These are phyloP conservation scores for Colletotrichum cuscutae DNA, from an alignment of 2,329 filamentous ascomycete genomes.

Conservation along the genomic window DNA sequence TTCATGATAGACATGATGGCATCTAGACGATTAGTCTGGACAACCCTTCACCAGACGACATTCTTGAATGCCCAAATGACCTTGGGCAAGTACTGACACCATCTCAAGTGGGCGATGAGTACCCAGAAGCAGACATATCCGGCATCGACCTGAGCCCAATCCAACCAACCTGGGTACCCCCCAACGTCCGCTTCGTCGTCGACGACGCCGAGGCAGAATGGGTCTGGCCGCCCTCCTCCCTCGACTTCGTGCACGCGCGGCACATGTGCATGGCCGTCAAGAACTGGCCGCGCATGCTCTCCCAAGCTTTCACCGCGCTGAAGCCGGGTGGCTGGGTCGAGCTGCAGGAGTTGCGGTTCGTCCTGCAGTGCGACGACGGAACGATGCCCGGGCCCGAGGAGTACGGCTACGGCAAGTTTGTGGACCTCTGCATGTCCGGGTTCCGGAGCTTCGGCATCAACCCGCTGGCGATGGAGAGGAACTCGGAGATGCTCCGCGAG, in stretches of 20 bases:
- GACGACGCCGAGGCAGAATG: slow-evolving; percentile 47
- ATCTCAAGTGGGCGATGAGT: slow-evolving; percentile 46
- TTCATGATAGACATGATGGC: neutral
- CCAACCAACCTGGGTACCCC: slow-evolving; percentile 51
- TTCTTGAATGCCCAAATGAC: neutral
- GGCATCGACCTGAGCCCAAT: slow-evolving; percentile 53
- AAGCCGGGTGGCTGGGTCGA: slow-evolving; percentile 58
- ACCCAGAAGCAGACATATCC: slow-evolving; percentile 48
- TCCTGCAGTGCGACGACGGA: slow-evolving; percentile 49
- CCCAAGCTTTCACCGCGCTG: slow-evolving; percentile 45
- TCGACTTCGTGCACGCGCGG: slow-evolving; percentile 44
- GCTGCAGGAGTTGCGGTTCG: slow-evolving; percentile 55
- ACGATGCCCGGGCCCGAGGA: slow-evolving; percentile 49
- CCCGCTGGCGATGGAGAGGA: slow-evolving; percentile 61
- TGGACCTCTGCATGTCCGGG: slow-evolving; percentile 58
- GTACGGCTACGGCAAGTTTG: slow-evolving; percentile 61
- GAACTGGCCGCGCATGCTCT: slow-evolving; percentile 44
- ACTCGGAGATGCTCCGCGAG: slow-evolving; percentile 58
- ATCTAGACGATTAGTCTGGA: neutral
- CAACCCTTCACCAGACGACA: neutral
- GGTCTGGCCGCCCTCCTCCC: slow-evolving; percentile 37
- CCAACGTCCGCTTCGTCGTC: slow-evolving; percentile 51
- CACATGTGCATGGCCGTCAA: slow-evolving; percentile 53
- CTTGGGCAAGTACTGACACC: neutral
- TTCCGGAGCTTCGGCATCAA: slow-evolving; percentile 57